A percentile compares a stretch with the other conserved stretches of the same genome.
phyloP scores from a whole-genome alignment of 177 flowering plant genomes.

The Vitis hybrid region DNA sequence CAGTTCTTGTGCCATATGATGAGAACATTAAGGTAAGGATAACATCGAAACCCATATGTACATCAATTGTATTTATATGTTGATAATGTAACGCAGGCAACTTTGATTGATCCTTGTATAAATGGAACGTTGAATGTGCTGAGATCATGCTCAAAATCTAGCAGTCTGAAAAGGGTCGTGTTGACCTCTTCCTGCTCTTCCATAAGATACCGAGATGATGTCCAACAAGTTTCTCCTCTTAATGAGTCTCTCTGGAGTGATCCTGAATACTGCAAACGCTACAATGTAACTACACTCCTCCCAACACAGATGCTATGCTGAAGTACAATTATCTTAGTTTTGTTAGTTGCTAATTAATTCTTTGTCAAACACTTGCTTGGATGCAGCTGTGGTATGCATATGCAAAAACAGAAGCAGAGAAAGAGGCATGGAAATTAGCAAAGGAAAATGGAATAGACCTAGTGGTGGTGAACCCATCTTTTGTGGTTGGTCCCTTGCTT shows the following conservation, averaged over 20 bases:
- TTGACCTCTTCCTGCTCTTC: conserved; percentile 94
- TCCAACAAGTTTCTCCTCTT: conserved; percentile 57
- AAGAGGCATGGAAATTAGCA: conserved; percentile 71
- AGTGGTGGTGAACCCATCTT: conserved; percentile 83
- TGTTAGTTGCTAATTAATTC: too few relatives aligned
- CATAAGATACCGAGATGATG: conserved; percentile 73
- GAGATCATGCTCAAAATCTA: conserved; percentile 65
- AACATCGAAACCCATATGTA: too few relatives aligned
- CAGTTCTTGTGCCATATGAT: conserved; percentile 68
- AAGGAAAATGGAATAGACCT: conserved; percentile 59
- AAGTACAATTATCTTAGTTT: too few relatives aligned
- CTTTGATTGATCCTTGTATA: conserved; percentile 72
- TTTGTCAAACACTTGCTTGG: neutral
- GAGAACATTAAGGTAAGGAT: conserved; percentile 52
- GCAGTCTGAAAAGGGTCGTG: conserved; percentile 74
- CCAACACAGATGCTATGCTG: neutral
- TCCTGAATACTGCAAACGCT: conserved; percentile 70
- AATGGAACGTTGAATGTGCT: conserved; percentile 82
- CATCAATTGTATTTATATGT: neutral
- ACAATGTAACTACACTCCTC: conserved; percentile 51
- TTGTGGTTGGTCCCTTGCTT: conserved; percentile 83
- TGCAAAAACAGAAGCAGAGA: conserved; percentile 73
- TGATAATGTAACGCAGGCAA: conserved; percentile 41
- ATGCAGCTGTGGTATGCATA: conserved; percentile 83
- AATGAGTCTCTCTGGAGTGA: conserved; percentile 95